These are phyloP conservation scores for Penicillium glabrum DNA, from an alignment of 2,329 filamentous ascomycete genomes.

Conservation along the genomic window DNA sequence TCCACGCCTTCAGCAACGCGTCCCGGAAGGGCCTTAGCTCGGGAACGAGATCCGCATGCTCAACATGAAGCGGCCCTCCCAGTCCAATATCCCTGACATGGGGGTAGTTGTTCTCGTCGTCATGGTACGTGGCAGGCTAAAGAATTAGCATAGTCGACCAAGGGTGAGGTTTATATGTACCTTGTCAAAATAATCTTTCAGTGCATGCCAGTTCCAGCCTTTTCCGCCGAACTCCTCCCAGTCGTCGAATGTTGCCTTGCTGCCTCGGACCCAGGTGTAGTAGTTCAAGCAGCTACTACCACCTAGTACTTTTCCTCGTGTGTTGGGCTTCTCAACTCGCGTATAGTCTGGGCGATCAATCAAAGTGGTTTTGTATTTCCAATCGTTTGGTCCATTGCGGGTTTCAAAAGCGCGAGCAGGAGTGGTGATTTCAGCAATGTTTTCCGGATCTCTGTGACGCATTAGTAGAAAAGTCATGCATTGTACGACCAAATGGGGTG, in stretches of 20 bases:
- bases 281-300: slow-evolving; percentile 62
- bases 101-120: slow-evolving; percentile 49
- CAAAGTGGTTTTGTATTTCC: slow-evolving; percentile 62
- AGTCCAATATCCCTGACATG: slow-evolving; percentile 51
- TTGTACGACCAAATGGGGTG: neutral
- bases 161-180: slow-evolving; percentile 45
- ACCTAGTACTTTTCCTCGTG: slow-evolving; percentile 59
- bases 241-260: slow-evolving; percentile 54
- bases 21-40: slow-evolving; percentile 52
- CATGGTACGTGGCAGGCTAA: slow-evolving; percentile 52
- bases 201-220: slow-evolving; percentile 57
- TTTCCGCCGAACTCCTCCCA: slow-evolving; percentile 47
- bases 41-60: slow-evolving; percentile 53
- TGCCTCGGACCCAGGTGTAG: slow-evolving; percentile 62
- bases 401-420: slow-evolving; percentile 57
- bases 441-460: slow-evolving; percentile 41
- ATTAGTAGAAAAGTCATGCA: neutral
- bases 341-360: slow-evolving; percentile 59
- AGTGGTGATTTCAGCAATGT: slow-evolving; percentile 55
- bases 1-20: slow-evolving; percentile 50
- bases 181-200: slow-evolving; percentile 43
- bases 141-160: neutral
- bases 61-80: slow-evolving; percentile 53
- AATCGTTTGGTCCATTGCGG: slow-evolving; percentile 58
- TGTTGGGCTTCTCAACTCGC: slow-evolving; percentile 63